Evolutionary conservation across 805 yeast genomes (phyloP).

Genomic region (Candida caryicola): DNA sequence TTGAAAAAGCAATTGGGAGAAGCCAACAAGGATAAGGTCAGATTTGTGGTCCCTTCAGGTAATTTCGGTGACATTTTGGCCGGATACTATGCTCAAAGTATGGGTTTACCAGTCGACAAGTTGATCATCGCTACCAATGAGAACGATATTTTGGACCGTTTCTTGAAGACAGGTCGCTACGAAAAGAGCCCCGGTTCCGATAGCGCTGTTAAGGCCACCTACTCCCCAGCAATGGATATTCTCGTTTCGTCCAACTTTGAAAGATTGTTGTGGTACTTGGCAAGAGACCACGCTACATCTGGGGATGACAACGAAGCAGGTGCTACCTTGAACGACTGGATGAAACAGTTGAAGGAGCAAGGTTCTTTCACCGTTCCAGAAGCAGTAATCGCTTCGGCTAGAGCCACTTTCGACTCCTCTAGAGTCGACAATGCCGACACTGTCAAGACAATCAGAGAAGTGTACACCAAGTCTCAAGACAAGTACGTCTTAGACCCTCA

Average conservation of each 20-base stretch:
- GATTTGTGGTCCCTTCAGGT: slow-evolving; percentile 95
- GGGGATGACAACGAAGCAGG: slow-evolving; percentile 68
- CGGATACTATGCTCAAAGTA: slow-evolving; percentile 88
- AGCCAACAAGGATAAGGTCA: slow-evolving; percentile 45
- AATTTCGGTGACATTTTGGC: slow-evolving; percentile 98
- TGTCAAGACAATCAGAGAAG: slow-evolving; percentile 67
- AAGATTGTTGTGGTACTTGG: slow-evolving; percentile 91
- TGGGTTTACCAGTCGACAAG: slow-evolving; percentile 90
- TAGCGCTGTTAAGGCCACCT: slow-evolving; percentile 70
- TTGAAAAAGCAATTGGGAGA: slow-evolving; percentile 39
- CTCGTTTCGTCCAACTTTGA: slow-evolving; percentile 93
- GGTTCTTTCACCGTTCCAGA: slow-evolving; percentile 76
- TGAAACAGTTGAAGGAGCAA: slow-evolving; percentile 67
- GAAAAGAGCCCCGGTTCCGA: slow-evolving; percentile 56
- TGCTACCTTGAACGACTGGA: slow-evolving; percentile 65
- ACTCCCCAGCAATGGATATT: slow-evolving; percentile 99
- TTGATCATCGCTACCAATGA: slow-evolving; percentile 94
- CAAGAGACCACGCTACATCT: slow-evolving; percentile 62
- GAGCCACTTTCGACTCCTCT: slow-evolving; percentile 68
- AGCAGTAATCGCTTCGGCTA: slow-evolving; percentile 63
- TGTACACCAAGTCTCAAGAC: slow-evolving; percentile 57
- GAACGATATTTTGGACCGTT: slow-evolving; percentile 92
- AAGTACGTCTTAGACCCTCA: slow-evolving; percentile 93
- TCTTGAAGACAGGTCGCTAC: slow-evolving; percentile 81
- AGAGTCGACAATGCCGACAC: slow-evolving; percentile 80